phyloP scores from a whole-genome alignment of 805 yeast species.

The Candida maris region DNA sequence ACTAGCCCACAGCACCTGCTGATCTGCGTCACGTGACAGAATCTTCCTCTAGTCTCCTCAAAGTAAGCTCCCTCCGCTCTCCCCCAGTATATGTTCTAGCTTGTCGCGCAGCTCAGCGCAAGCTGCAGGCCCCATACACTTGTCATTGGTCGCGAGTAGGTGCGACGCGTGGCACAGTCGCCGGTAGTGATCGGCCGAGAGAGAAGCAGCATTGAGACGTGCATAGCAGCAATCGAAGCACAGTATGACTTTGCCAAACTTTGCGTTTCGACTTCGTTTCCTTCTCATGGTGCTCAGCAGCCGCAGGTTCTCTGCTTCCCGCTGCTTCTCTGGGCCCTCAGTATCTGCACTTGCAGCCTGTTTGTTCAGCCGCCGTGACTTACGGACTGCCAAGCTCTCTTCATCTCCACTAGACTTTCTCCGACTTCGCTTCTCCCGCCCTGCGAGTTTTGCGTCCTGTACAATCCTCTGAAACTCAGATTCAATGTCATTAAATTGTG shows the following conservation, averaged over 20 bases:
- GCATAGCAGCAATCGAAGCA: conserved; percentile 24
- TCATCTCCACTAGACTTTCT: conserved; percentile 22
- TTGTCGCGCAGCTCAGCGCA: no score
- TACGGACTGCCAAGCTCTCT: conserved; percentile 27
- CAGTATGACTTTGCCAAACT: conserved; percentile 25
- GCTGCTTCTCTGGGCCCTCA: conserved; percentile 2
- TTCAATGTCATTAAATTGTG: conserved; percentile 21
- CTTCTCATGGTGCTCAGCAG: conserved; percentile 19
- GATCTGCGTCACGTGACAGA: no score
- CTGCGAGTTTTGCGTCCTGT: conserved; percentile 19
- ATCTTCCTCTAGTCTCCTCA: no score
- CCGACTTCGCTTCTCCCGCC: conserved; percentile 25
- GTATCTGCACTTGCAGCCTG: conserved; percentile 6
- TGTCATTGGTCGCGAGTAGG: conserved; percentile 11
- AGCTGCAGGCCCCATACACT: no score
- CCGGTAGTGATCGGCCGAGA: conserved; percentile 4
- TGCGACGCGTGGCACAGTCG: conserved; percentile 8
- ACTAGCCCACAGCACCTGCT: no score
- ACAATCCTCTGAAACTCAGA: conserved; percentile 22
- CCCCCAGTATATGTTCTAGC: no score
- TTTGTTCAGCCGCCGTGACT: conserved; percentile 33
- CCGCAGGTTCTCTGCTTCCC: conserved; percentile 6
- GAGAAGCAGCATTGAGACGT: conserved; percentile 12
- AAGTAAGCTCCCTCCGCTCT: no score
- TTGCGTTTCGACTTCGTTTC: conserved; percentile 19